Conservation (phyloP, 768 basidiomycete genomes). For the Crepidotus variabilis region DNA sequence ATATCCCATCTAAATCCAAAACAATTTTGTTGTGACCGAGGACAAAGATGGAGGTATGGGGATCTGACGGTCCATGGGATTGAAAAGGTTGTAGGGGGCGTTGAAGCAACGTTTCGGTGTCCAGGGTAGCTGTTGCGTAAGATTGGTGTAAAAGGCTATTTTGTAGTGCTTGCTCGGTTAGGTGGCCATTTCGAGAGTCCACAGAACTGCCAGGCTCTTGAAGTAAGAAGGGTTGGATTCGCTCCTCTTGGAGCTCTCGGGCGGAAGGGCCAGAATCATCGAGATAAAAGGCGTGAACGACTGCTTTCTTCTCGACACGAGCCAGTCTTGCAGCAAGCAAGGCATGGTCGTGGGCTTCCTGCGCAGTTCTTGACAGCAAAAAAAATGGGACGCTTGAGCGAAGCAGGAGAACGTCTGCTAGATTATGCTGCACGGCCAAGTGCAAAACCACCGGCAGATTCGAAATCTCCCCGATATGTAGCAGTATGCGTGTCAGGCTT, state of each 20-base stretch:
- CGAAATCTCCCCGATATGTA: constrained; percentile 67
- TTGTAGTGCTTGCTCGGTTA: constrained; percentile 19
- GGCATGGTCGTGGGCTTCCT: constrained; percentile 88
- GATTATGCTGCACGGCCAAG: constrained; percentile 59
- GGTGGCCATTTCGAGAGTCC: constrained; percentile 28
- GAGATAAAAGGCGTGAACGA: constrained; percentile 81
- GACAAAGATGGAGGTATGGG: constrained; percentile 67
- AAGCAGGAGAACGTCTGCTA: constrained; percentile 73
- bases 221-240: constrained; percentile 58
- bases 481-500: constrained; percentile 55
- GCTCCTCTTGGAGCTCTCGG: constrained; percentile 54
- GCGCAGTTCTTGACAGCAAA: constrained; percentile 69
- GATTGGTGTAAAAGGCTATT: constrained; percentile 39
- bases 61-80: constrained; percentile 46
- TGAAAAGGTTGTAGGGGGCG: constrained; percentile 57
- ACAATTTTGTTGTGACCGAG: constrained; percentile 51
- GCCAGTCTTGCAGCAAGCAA: constrained; percentile 83
- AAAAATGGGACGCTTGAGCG: constrained; percentile 80
- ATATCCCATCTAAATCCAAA: constrained; percentile 50
- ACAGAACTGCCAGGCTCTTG: constrained; percentile 36
- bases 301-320: constrained; percentile 60
- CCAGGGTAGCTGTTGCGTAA: constrained; percentile 67
- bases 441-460: constrained; percentile 66
- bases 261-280: constrained; percentile 33
- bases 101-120: constrained; percentile 59